A percentile compares a stretch with the other conserved stretches of the same genome.
Conservation (phyloP, 345 rosid genomes). For the Pugionium dolabratum region DNA sequence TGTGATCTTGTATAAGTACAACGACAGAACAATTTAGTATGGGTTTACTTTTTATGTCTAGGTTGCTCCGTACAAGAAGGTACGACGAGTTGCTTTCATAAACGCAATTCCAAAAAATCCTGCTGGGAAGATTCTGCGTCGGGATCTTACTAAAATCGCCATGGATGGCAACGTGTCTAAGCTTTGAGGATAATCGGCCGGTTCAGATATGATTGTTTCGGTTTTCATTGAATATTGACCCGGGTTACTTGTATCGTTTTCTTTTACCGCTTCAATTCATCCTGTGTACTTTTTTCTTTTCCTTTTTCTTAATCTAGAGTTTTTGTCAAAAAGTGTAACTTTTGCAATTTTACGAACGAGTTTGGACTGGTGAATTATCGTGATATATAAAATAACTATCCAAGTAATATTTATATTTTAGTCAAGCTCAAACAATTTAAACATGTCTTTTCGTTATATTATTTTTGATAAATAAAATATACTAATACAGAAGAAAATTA, state of each 20-base stretch:
- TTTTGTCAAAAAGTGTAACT: background rate
- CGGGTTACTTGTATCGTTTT: background rate
- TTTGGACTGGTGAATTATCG: background rate
- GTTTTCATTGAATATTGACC: background rate
- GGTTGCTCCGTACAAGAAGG: conserved; percentile 93
- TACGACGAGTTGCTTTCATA: conserved; percentile 74
- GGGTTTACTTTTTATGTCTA: conserved; percentile 30
- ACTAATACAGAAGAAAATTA: conserved; percentile 17
- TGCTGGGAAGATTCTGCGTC: conserved; percentile 82
- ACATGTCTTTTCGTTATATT: too few species aligned
- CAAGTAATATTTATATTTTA: background rate
- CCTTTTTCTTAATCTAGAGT: background rate
- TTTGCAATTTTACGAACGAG: background rate
- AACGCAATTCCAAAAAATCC: conserved; percentile 68
- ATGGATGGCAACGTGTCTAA: conserved; percentile 45
- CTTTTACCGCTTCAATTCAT: background rate
- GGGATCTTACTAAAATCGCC: conserved; percentile 57
- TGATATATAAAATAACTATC: background rate
- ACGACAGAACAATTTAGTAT: background rate
- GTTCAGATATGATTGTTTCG: background rate
- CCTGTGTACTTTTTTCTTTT: background rate
- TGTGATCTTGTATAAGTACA: background rate
- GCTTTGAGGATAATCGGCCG: conserved; percentile 35
- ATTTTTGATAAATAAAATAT: too few species aligned
- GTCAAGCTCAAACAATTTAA: background rate